A percentile compares a stretch with the other conserved stretches of the same genome.
Evolutionary conservation across 768 basidiomycete genomes (phyloP).

Genomic region (Boletus sp.): DNA sequence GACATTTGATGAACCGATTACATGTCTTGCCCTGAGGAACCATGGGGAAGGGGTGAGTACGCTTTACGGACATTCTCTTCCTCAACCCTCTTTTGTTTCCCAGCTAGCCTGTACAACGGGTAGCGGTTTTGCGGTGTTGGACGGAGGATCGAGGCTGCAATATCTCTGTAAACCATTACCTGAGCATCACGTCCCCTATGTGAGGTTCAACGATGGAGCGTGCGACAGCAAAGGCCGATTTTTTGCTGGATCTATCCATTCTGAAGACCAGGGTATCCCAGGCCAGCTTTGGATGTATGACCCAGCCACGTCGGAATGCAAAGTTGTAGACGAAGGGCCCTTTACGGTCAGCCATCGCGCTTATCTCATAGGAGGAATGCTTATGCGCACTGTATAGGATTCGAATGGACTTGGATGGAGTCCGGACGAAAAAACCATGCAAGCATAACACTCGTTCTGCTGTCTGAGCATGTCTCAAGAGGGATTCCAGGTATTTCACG

Average conservation of each 20-base stretch:
- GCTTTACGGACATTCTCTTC: neutral
- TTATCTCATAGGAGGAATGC: conserved; percentile 3
- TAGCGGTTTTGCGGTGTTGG: conserved; percentile 22
- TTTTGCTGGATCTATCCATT: conserved; percentile 61
- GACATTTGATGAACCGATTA: conserved; percentile 51
- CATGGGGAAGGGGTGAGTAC: conserved; percentile 27
- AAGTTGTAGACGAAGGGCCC: conserved; percentile 56
- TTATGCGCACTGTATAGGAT: conserved; percentile 6
- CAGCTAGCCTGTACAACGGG: conserved; percentile 20
- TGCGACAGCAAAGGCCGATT: conserved; percentile 64
- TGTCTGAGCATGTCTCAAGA: conserved; percentile 8
- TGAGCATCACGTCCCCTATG: conserved; percentile 38
- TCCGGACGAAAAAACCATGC: conserved; percentile 19
- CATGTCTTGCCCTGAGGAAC: conserved; percentile 54
- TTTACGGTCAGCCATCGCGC: conserved; percentile 50
- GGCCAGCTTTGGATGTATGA: conserved; percentile 61
- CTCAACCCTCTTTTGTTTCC: neutral
- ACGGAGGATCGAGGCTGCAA: conserved; percentile 35
- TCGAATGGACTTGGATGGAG: conserved; percentile 24
- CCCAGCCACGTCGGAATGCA: conserved; percentile 44
- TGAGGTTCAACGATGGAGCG: conserved; percentile 68
- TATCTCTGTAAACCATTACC: conserved; percentile 54
- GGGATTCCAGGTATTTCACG: conserved; percentile 58
- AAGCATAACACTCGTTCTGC: conserved; percentile 5
- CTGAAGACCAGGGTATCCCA: conserved; percentile 45